Evolutionary conservation across 2,329 filamentous ascomycete species (phyloP).

Genomic region (Lachnellula cervina): DNA sequence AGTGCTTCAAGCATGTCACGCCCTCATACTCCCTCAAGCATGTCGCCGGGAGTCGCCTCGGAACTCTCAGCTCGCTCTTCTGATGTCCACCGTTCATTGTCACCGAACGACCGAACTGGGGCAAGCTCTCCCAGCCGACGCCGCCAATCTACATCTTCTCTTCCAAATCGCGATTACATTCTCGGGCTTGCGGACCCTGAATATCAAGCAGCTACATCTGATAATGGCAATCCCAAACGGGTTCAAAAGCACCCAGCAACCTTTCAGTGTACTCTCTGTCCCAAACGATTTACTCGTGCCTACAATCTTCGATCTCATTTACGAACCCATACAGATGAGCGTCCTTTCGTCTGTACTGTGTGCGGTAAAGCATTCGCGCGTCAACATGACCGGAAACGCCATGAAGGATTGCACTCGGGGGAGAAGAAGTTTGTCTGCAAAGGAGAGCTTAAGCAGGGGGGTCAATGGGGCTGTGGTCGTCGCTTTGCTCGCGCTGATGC

Average conservation of each 20-base stretch:
- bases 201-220: constrained; percentile 61
- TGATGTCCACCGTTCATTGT: constrained; percentile 49
- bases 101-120: constrained; percentile 52
- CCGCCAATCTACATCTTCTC: constrained; percentile 58
- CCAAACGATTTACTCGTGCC: constrained; percentile 91
- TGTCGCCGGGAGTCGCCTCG: constrained; percentile 51
- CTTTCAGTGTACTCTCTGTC: constrained; percentile 89
- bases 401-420: constrained; percentile 91
- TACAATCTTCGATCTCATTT: constrained; percentile 96
- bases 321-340: constrained; percentile 93
- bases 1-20: constrained; percentile 39
- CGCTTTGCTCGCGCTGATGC: constrained; percentile 94
- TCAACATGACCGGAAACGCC: constrained; percentile 94
- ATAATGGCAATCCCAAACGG: constrained; percentile 63
- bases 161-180: constrained; percentile 67
- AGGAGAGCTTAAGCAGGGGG: constrained; percentile 76
- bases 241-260: constrained; percentile 96
- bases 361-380: constrained; percentile 96
- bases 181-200: constrained; percentile 85
- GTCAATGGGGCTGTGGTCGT: constrained; percentile 87
- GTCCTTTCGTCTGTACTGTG: constrained; percentile 94
- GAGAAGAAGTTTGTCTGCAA: constrained; percentile 99
- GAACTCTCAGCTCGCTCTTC: constrained; percentile 43
- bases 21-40: constrained; percentile 45
- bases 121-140: constrained; percentile 42